Evolutionary conservation across 345 rosid genomes (phyloP).

Genomic region (Rhodamnia rubescens): DNA sequence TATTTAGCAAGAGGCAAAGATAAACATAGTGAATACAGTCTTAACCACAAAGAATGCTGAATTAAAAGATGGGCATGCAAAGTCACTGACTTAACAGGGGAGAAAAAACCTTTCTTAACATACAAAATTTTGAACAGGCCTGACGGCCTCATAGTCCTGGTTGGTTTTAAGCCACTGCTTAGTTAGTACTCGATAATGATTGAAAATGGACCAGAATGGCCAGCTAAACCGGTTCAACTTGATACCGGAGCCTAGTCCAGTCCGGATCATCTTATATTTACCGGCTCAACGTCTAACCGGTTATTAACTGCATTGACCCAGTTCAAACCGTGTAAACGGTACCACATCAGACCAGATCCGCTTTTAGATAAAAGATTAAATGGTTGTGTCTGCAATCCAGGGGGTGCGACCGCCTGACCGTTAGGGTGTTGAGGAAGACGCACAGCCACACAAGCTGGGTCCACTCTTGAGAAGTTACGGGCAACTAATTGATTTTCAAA

Average conservation of each 20-base stretch:
- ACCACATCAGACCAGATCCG: background rate
- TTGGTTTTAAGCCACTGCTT: background rate
- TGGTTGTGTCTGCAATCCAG: background rate
- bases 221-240: background rate
- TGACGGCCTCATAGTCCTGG: background rate
- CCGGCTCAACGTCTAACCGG: background rate
- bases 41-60: background rate
- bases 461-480: background rate
- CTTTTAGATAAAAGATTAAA: background rate
- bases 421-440: background rate
- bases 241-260: background rate
- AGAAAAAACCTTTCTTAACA: background rate
- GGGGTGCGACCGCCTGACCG: background rate
- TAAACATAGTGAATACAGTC: background rate
- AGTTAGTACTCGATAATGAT: background rate
- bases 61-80: background rate
- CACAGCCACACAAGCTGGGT: background rate
- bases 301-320: background rate
- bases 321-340: background rate
- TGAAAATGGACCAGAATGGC: background rate
- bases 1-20: background rate
- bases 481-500: background rate
- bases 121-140: background rate
- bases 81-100: background rate
- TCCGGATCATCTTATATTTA: background rate